Percentiles rank a stretch among this genome's conserved stretches.
Evolutionary conservation across 2,329 filamentous ascomycete species (phyloP).

Genomic region (Pseudogymnoascus sp.): DNA sequence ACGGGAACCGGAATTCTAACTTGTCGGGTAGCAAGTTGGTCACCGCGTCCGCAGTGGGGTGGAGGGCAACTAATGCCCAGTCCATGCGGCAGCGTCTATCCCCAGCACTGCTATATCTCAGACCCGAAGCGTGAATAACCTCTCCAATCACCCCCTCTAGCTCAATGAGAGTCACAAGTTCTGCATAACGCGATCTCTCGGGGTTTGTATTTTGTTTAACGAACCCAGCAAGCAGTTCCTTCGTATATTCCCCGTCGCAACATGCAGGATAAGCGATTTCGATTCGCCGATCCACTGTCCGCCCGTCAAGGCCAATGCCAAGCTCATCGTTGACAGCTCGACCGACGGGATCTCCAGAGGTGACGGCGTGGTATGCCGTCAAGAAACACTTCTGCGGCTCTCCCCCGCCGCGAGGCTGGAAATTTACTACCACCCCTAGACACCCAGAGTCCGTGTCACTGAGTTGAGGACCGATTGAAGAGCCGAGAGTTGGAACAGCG

Average conservation of each 20-base stretch:
- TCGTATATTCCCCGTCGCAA: neutral
- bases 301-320: neutral
- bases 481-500: neutral
- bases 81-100: neutral
- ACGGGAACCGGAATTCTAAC: neutral
- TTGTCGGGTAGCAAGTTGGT: neutral
- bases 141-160: neutral
- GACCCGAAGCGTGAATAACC: neutral
- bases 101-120: neutral
- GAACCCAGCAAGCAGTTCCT: too few relatives aligned
- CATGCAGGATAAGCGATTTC: neutral
- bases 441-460: neutral
- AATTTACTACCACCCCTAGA: neutral
- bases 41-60: neutral
- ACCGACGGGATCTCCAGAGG: neutral
- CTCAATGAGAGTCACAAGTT: too few relatives aligned
- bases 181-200: too few relatives aligned
- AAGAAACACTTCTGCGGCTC: neutral
- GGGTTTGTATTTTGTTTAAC: too few relatives aligned
- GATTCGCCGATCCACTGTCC: neutral
- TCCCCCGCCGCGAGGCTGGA: neutral
- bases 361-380: neutral
- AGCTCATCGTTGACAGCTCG: neutral
- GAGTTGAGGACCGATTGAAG: neutral
- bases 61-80: conserved; percentile 1